These are phyloP conservation scores for Trichoderma semiorbis DNA, from an alignment of 2,329 filamentous ascomycete species.

Conservation along the genomic window DNA sequence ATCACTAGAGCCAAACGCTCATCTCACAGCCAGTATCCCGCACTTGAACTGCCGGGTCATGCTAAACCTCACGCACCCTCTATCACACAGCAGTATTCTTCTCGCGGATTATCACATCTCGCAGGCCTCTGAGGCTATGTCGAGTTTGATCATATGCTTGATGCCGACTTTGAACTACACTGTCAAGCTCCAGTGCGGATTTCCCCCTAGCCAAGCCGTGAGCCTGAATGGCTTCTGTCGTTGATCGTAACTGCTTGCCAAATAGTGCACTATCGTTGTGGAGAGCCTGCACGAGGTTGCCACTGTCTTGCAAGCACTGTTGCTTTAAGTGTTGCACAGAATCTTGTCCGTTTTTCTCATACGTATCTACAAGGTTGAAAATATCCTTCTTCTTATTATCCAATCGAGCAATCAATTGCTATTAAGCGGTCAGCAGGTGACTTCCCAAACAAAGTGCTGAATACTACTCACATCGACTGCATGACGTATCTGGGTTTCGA, in stretches of 20 bases:
- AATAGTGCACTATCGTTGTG: constrained; percentile 24
- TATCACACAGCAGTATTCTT: not conserved
- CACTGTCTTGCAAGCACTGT: constrained; percentile 24
- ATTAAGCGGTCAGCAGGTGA: not conserved
- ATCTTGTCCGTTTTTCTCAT: constrained; percentile 22
- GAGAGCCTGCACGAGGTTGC: constrained; percentile 19
- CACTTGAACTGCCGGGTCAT: not conserved
- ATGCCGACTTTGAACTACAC: constrained; percentile 19
- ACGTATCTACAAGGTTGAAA: constrained; percentile 23
- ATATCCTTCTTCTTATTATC: constrained; percentile 24
- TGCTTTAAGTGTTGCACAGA: constrained; percentile 26
- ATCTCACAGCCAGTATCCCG: not conserved
- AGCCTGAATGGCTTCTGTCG: constrained; percentile 18
- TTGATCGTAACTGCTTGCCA: not conserved
- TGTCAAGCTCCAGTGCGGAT: constrained; percentile 17
- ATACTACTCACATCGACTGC: constrained; percentile 26
- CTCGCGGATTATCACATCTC: not conserved
- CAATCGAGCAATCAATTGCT: constrained; percentile 27
- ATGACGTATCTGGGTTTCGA: not conserved
- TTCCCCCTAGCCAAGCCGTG: constrained; percentile 9
- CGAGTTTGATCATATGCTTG: constrained; percentile 23
- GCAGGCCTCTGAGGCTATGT: constrained; percentile 24
- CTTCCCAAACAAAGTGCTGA: not conserved
- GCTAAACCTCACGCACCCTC: not conserved
- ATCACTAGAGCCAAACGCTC: not conserved